A percentile compares a stretch with the other conserved stretches of the same genome.
phyloP scores from a whole-genome alignment of 2,329 filamentous ascomycete genomes.

The Aspergillus sp. region DNA sequence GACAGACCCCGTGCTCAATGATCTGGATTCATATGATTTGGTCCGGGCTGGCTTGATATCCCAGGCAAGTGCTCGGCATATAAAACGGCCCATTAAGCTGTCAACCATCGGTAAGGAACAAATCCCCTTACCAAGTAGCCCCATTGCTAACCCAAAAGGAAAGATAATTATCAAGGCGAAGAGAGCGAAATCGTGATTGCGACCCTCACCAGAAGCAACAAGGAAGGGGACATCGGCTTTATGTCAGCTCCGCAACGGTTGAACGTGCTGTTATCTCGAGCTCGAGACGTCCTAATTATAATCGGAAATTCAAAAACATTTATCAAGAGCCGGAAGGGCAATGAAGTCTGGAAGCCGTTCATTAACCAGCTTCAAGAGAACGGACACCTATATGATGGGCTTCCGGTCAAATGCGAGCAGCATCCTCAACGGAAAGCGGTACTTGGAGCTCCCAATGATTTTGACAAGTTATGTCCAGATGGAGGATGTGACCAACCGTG shows the following conservation, averaged over 20 bases:
- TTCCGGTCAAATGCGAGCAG: slow-evolving; percentile 61
- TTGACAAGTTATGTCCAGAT: slow-evolving; percentile 63
- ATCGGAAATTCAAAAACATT: slow-evolving; percentile 71
- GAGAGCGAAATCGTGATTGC: slow-evolving; percentile 71
- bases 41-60: slow-evolving; percentile 63
- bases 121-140: background rate
- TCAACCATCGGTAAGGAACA: slow-evolving; percentile 66
- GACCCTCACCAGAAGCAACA: slow-evolving; percentile 68
- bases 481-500: slow-evolving; percentile 68
- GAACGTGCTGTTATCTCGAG: slow-evolving; percentile 69
- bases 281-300: slow-evolving; percentile 65
- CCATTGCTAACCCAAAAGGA: slow-evolving; percentile 51
- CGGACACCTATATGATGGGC: slow-evolving; percentile 57
- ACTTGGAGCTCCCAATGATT: slow-evolving; percentile 55
- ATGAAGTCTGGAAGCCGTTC: slow-evolving; percentile 57
- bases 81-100: slow-evolving; percentile 57
- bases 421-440: slow-evolving; percentile 54
- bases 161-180: slow-evolving; percentile 78
- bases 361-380: slow-evolving; percentile 56
- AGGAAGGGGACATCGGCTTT: slow-evolving; percentile 66
- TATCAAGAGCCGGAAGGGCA: slow-evolving; percentile 58
- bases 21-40: slow-evolving; percentile 66
- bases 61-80: slow-evolving; percentile 50
- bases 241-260: slow-evolving; percentile 65
- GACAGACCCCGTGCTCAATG: slow-evolving; percentile 66